Evolutionary conservation across 2,329 filamentous ascomycete genomes (phyloP), one percentile per base, ranked within the genome.

Genomic region (Tolypocladium pustulatum): DNA sequence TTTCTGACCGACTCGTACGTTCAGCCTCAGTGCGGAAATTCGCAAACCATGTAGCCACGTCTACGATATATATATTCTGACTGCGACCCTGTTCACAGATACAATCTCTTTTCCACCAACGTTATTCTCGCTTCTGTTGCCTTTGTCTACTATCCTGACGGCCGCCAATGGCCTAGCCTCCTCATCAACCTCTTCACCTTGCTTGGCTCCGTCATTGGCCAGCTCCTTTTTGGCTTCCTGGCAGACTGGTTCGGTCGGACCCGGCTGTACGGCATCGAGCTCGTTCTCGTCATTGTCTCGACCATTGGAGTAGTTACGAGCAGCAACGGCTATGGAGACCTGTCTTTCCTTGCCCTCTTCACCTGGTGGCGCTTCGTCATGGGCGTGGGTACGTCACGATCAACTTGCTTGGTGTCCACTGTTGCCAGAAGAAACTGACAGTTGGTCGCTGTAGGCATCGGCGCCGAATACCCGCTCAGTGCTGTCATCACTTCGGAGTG

Each of bases 401-500:
- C 46, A 32, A 10, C 27, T 0, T 32, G 8, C 2, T 2, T 6
- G 15, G 46, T 13, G 54, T 40, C 49, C 60, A 55, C 27, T 36
- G 27, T 55, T 56, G 15, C 25, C 34, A 4, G 10, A 7, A 40
- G 13, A 57, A 34, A 22, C 37, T 57, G 6, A 37, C 30, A n/a
- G 20, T 6, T 36, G 5, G 9, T 43, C 30, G 36, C 38, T 38
- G 2, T 36, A 79, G 83, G 83, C 0, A 84, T 87, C 38, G 84
- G 84, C n/a, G 85, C 82, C 20, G 85, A 88, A 69, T 88, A 88
- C 66, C 86, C 86, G 1, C 73, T 89, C 2, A 83, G 78, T 52
- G 85, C 85, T 0, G 81, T 88, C 10, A 89, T 89, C 38, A 86
- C 84, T 0, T 81, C 85, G 0, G 86, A 89, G 75, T 88, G 79